A percentile compares a stretch with the other conserved stretches of the same genome.
Evolutionary conservation across 441 rosid species (phyloP).

Genomic region (Euphorbia celastroides): DNA sequence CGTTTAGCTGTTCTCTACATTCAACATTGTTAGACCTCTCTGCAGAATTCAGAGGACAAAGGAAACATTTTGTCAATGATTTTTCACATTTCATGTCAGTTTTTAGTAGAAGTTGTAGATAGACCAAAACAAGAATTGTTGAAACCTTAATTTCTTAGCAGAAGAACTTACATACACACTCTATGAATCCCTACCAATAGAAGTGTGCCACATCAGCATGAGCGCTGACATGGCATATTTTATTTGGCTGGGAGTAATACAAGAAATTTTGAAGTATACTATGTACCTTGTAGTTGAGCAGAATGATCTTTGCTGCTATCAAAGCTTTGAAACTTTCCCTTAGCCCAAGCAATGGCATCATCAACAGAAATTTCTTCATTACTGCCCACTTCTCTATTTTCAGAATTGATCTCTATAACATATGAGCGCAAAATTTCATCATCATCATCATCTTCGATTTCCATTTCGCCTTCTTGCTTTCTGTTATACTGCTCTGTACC

Average conservation of each 20-base stretch:
- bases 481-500: conserved; percentile 12
- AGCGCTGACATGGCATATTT: too few species aligned
- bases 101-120: too few species aligned
- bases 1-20: conserved; percentile 10
- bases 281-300: conserved; percentile 28
- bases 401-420: conserved; percentile 79
- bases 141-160: too few species aligned
- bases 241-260: too few species aligned
- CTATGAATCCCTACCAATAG: too few species aligned
- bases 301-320: conserved; percentile 21
- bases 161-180: background rate
- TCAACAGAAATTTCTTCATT: conserved; percentile 60
- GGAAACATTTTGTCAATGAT: background rate
- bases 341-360: conserved; percentile 97
- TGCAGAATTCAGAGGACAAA: conserved; percentile 19
- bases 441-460: conserved; percentile 28
- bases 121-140: too few species aligned
- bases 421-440: conserved; percentile 67
- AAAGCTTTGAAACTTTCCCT: conserved; percentile 53
- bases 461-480: conserved; percentile 26
- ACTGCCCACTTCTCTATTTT: conserved; percentile 31
- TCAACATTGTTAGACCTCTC: conserved; percentile 24
- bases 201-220: too few species aligned
- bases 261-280: too few species aligned
- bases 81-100: too few species aligned